phyloP scores from a whole-genome alignment of 257 asterid genomes.

The Datura wrightii region DNA sequence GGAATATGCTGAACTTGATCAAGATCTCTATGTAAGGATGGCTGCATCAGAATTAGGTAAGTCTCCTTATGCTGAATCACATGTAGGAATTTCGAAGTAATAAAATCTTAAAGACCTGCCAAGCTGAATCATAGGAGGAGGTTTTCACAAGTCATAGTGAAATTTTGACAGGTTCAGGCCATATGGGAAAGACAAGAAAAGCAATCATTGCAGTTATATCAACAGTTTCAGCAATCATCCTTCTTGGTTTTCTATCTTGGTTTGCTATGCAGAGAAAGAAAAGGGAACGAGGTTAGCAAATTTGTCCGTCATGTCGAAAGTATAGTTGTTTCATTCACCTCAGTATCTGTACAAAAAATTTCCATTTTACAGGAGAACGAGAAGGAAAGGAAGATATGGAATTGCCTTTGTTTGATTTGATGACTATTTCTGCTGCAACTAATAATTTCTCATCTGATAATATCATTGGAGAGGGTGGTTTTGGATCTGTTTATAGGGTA shows the following conservation, averaged over 20 bases:
- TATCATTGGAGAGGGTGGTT: constrained; percentile 38
- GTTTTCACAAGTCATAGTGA: not conserved
- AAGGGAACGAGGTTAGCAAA: constrained; percentile 15
- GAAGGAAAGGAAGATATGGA: constrained; percentile 2
- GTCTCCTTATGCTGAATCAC: not conserved
- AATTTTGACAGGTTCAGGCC: constrained; percentile 5
- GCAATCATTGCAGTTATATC: not conserved
- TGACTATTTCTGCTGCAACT: constrained; percentile 27
- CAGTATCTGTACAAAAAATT: not conserved
- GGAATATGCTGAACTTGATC: constrained; percentile 27
- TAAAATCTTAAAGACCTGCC: not conserved
- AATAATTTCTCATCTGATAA: constrained; percentile 30
- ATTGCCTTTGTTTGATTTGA: constrained; percentile 26
- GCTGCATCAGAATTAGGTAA: constrained; percentile 44
- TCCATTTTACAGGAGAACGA: not conserved
- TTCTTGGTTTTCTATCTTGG: constrained; percentile 16
- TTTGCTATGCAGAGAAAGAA: not conserved
- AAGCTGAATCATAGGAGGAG: not conserved
- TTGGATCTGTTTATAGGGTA: constrained; percentile 36
- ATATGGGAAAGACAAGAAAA: not conserved
- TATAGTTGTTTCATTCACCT: not conserved
- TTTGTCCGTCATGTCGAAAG: not conserved
- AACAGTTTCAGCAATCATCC: not conserved
- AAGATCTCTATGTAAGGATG: constrained; percentile 45
- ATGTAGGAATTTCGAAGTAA: not conserved